Base-by-base conservation (phyloP, 768 basidiomycete genomes). In the Mycena floridula region DNA sequence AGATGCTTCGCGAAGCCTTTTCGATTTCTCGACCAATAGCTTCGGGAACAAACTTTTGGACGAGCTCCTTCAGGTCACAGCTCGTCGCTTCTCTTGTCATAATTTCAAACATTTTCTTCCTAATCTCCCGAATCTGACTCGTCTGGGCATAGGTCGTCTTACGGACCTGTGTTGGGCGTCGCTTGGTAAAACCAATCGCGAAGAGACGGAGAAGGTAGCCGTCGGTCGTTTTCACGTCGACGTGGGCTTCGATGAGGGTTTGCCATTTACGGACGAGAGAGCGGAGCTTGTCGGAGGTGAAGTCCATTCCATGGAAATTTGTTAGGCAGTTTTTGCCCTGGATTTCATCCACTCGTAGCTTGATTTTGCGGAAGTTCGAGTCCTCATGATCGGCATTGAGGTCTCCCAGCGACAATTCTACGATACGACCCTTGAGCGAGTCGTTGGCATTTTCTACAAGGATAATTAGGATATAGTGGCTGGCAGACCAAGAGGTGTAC, bases 191-290 rank as follows among this genome's bases (percentile, higher is more conserved):
- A 55, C 87, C 96, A 59, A 99, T 98, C 53, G 92, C 85, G 70
- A 99, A 99, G 54, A 99, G 89, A 50, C 96, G 92, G 68, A 99
- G 77, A 64, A 98, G 89, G 81, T 99, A 99, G 40, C 96, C 96
- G 66, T 99, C 96, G 53, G 94, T 95, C 47, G 96, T 99, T 76
- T 93, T 93, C 58, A 99, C 93, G 62, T 99, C 96, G 64, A 97
- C 89, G 66, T 93, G 89, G 28, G 96, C 96, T 73, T 98, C 96
- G 59, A 99, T 94, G 61, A 98, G 87, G 16, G 95, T 83, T 72
- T 98, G 96, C 96, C 96, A 99, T 73, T 98, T 99, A 67, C 95
- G 90, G 58, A 99, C 96, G 61, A 99, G 93, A 41, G 96, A 98
- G 46, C 96, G 93, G 54, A 98, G 85, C 73, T 98, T 98, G 83